Conservation (phyloP, 352 stramenopile species). For the Globisporangium nagaii region DNA sequence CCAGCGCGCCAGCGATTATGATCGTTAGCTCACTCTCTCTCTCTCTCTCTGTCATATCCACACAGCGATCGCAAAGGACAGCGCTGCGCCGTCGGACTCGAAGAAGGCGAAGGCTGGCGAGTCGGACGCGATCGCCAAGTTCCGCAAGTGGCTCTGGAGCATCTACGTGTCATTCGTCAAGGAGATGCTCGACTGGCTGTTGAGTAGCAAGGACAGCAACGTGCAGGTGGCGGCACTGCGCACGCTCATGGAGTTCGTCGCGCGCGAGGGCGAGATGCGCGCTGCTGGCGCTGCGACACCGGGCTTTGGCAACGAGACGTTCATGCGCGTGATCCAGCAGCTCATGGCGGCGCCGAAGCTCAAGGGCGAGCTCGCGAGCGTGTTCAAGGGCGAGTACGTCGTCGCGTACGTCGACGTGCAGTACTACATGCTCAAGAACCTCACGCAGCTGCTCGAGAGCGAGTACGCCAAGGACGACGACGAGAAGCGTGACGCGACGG, state of each 20-base stretch:
- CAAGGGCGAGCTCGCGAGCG: constrained; percentile 73
- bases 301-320: constrained; percentile 83
- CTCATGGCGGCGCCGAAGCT: constrained; percentile 59
- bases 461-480: constrained; percentile 19
- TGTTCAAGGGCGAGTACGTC: constrained; percentile 86
- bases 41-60: not conserved
- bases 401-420: constrained; percentile 80
- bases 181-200: constrained; percentile 76
- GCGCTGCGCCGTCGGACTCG: not conserved
- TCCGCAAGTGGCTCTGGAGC: constrained; percentile 80
- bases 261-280: constrained; percentile 57
- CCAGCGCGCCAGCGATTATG: not conserved
- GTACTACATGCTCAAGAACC: constrained; percentile 82
- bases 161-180: constrained; percentile 79
- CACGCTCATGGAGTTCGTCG: constrained; percentile 88
- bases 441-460: constrained; percentile 57
- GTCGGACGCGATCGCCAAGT: constrained; percentile 59
- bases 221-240: constrained; percentile 72
- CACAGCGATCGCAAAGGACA: constrained; percentile 11
- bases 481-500: constrained; percentile 31
- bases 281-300: constrained; percentile 5
- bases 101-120: constrained; percentile 39
- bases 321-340: constrained; percentile 68
- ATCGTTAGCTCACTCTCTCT: not conserved
- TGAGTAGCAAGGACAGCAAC: constrained; percentile 48